Conservation (phyloP, 352 stramenopile species). For the Thalassiosira delicatula region DNA sequence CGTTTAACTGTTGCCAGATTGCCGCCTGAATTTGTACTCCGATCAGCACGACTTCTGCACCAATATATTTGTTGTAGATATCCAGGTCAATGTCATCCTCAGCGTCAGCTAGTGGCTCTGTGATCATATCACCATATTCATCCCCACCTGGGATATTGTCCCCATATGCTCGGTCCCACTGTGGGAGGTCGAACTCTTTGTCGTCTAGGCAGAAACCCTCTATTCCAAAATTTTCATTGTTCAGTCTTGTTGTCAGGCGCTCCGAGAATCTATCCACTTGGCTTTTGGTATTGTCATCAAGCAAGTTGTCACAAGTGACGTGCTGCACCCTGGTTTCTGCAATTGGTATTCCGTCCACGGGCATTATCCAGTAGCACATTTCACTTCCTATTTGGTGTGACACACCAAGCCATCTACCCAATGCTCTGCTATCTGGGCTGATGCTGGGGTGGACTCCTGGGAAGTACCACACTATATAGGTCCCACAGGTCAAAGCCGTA, state of each 20-base stretch:
- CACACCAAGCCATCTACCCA: slow-evolving; percentile 25
- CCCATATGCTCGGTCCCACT: not conserved
- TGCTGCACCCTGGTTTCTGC: slow-evolving; percentile 29
- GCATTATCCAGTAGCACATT: slow-evolving; percentile 41
- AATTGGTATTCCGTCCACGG: slow-evolving; percentile 3
- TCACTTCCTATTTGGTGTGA: slow-evolving; percentile 26
- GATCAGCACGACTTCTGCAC: slow-evolving; percentile 28
- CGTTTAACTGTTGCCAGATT: slow-evolving; percentile 31
- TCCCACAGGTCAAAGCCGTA: slow-evolving; percentile 68
- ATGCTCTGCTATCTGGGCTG: not conserved
- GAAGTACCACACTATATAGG: slow-evolving; percentile 60
- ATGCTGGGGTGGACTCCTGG: not conserved
- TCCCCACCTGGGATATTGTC: not conserved
- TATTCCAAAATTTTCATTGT: slow-evolving; percentile 35
- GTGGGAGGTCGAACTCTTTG: not conserved
- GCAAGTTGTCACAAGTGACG: slow-evolving; percentile 13
- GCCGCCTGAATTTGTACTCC: slow-evolving; percentile 5
- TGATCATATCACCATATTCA: not conserved
- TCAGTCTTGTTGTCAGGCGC: not conserved
- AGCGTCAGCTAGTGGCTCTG: not conserved
- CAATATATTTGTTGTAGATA: slow-evolving; percentile 42
- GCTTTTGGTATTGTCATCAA: not conserved
- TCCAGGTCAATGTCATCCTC: slow-evolving; percentile 19
- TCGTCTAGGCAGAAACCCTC: too few species aligned
- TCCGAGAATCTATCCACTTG: slow-evolving; percentile 25